These are phyloP conservation scores for Citrus sinensis DNA, from an alignment of 345 rosid genomes.

Conservation along the genomic window DVS_A1.0 CM039161.1:9661001-9661500, in stretches of 20 bases:
- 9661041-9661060: not conserved
- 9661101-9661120: slow-evolving; percentile 54
- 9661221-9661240: not conserved
- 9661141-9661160: slow-evolving; percentile 67
- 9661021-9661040: too few species aligned
- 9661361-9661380: not conserved
- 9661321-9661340: not conserved
- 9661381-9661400: not conserved
- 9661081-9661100: slow-evolving; percentile 2
- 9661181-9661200: slow-evolving; percentile 28
- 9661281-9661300: not conserved
- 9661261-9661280: not conserved
- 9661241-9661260: not conserved
- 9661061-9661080: not conserved
- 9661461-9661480: not conserved
- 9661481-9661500: not conserved
- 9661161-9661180: slow-evolving; percentile 77
- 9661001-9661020: too few species aligned
- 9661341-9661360: not conserved
- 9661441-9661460: not conserved
- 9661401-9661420: not conserved
- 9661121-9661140: slow-evolving; percentile 92
- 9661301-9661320: not conserved
- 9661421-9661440: not conserved
- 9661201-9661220: slow-evolving; percentile 17